Evolutionary conservation across 352 stramenopile genomes (phyloP).

Genomic region (Globisporangium yorkense): DNA sequence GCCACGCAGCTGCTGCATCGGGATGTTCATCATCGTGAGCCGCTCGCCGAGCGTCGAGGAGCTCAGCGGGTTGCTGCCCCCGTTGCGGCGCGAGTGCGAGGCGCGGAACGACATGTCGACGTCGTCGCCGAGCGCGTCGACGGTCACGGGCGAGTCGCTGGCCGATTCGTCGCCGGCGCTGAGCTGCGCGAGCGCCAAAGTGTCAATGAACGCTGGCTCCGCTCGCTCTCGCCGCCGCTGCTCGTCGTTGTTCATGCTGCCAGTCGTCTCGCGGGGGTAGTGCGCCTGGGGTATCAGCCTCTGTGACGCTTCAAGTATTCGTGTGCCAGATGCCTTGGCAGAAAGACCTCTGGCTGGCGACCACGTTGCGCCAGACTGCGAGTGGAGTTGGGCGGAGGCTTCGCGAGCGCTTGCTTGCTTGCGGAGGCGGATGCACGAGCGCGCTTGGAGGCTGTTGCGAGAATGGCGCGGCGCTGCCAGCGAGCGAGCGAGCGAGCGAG

Average conservation of each 20-base stretch:
- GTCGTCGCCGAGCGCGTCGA: conserved; percentile 5
- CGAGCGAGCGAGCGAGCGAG: too few species aligned
- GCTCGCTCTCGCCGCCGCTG: neutral
- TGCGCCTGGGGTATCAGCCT: neutral
- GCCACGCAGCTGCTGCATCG: conserved; percentile 49
- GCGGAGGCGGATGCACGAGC: too few species aligned
- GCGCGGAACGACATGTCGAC: conserved; percentile 15
- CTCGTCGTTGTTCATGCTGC: neutral
- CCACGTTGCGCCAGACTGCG: neutral
- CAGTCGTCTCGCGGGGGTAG: neutral
- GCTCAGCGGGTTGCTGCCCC: conserved; percentile 4
- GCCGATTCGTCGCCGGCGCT: neutral
- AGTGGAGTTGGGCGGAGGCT: neutral
- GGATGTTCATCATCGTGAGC: conserved; percentile 59
- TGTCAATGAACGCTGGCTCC: conserved; percentile 14
- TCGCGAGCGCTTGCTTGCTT: neutral
- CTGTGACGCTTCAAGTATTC: neutral
- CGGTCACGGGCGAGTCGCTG: conserved; percentile 12
- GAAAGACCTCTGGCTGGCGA: neutral
- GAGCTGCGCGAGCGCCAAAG: conserved; percentile 9
- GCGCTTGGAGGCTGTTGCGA: neutral
- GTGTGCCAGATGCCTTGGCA: neutral
- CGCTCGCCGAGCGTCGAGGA: conserved; percentile 39
- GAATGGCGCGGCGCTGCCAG: neutral
- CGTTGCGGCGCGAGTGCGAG: conserved; percentile 2